Percentiles rank a stretch among this genome's conserved stretches.
Conservation (phyloP, 2,329 filamentous ascomycete genomes). For the Fusarium vanettenii region DNA sequence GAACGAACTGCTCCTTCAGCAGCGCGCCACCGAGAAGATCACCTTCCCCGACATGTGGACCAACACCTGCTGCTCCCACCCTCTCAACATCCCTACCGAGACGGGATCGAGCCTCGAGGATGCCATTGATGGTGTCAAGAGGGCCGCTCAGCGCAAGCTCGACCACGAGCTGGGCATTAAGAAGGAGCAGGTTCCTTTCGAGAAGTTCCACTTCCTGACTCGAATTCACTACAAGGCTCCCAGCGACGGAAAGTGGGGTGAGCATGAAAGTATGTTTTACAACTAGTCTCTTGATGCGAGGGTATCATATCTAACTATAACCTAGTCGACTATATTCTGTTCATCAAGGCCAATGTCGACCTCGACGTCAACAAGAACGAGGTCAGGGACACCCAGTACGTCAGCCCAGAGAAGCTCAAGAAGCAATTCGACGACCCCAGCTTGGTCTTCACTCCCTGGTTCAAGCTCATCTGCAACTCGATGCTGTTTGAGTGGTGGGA, state of each 20-base stretch:
- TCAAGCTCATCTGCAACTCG: constrained; percentile 97
- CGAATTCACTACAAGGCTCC: constrained; percentile 98
- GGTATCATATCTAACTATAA: constrained; percentile 15
- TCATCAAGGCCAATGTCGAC: constrained; percentile 94
- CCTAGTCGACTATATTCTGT: constrained; percentile 96
- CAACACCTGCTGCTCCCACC: constrained; percentile 99
- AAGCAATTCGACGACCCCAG: constrained; percentile 83
- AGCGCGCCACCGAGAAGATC: constrained; percentile 96
- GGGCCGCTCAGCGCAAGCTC: constrained; percentile 91
- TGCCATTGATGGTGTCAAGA: constrained; percentile 87
- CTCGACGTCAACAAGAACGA: constrained; percentile 87
- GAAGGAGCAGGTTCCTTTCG: constrained; percentile 86
- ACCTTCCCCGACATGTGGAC: constrained; percentile 99
- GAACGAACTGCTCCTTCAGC: constrained; percentile 93
- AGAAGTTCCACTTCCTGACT: constrained; percentile 93
- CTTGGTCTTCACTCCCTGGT: constrained; percentile 96
- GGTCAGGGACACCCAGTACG: constrained; percentile 85
- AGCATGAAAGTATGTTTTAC: constrained; percentile 88
- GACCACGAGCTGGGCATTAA: constrained; percentile 96
- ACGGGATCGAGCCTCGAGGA: constrained; percentile 85
- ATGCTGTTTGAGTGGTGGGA: constrained; percentile 99
- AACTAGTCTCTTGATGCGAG: background rate
- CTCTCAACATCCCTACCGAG: constrained; percentile 90
- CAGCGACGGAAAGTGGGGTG: constrained; percentile 97
- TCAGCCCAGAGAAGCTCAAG: constrained; percentile 84